These are phyloP conservation scores for Ruellia speciosa DNA, from an alignment of 305 asterid genomes.

Conservation along the genomic window DNA sequence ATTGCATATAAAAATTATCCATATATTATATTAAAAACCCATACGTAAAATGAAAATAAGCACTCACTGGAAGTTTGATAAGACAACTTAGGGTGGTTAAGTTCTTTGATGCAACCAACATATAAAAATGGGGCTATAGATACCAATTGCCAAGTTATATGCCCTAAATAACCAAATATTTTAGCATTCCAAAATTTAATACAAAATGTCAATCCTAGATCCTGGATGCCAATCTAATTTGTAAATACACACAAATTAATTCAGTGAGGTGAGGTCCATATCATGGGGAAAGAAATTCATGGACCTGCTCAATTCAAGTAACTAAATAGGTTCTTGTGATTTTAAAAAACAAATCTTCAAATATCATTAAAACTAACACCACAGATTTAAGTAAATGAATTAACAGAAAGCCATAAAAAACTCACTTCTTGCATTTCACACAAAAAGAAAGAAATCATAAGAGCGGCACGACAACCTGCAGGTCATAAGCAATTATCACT, in stretches of 20 bases:
- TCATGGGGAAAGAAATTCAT: constrained; percentile 17
- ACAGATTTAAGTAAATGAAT: constrained; percentile 6
- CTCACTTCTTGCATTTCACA: constrained; percentile 8
- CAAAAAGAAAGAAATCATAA: background rate
- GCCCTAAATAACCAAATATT: background rate
- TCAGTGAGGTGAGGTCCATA: constrained; percentile 5
- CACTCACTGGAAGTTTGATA: constrained; percentile 9
- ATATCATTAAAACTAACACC: constrained; percentile 4
- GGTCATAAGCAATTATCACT: constrained; percentile 9
- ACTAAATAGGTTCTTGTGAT: constrained; percentile 10
- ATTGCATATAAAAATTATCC: background rate
- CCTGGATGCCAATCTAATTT: constrained; percentile 2
- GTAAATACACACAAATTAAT: constrained; percentile 5
- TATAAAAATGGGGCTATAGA: background rate
- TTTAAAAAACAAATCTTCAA: too few species aligned
- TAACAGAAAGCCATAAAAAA: constrained; percentile 9
- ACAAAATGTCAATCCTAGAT: constrained; percentile 6
- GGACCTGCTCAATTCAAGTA: constrained; percentile 18
- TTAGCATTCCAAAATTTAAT: constrained; percentile 1
- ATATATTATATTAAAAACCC: constrained; percentile 9
- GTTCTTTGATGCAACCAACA: constrained; percentile 7
- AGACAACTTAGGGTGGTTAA: constrained; percentile 3
- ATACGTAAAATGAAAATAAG: constrained; percentile 6
- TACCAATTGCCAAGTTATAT: background rate
- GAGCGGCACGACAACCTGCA: constrained; percentile 3